Base-by-base conservation (phyloP, 345 rosid species). In the Eucalyptus tenuipes region DNA sequence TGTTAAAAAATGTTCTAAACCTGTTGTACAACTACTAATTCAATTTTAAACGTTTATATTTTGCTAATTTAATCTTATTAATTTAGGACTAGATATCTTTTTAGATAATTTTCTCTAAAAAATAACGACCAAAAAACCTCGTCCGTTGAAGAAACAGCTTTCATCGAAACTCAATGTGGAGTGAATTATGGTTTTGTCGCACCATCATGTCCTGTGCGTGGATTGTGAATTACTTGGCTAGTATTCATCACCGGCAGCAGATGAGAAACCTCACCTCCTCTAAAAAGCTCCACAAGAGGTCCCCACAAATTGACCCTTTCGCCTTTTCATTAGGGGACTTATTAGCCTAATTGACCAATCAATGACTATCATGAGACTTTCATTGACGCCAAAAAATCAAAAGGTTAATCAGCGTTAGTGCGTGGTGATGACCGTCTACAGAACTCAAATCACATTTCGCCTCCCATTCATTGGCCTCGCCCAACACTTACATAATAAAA, bases 21-120 rank as follows among this genome's bases (percentile, higher is more conserved):
- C 0, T 9, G 0, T 10, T 4, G 1, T 17, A 1, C 7, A 2
- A 1, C 2, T 0, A 2, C 5, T 12, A 71, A 10, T 71, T 17
- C 4, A 2, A 1, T 71, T 22, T 3, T 33, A 5, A 17, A 11
- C 0, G 0, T 33, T 4, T 71, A 3, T 16, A 71, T 33, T 1
- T 66, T 0, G 0, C 0, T 22, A 33, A 71, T 71, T 71, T 33
- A 17, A 25, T 71, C 1, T 4, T 71, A 9, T 5, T 40, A 4
- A 33, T 71, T 71, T 33, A 9, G 0, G 24, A 31, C 0, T 0
- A 1, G 0, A 31, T 68, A n/a, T n/a, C n/a, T n/a, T 66, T 66
- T 31, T 0, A 9, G 10, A 66, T 14, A 64, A n/a, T 64, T 64
- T 14, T 64, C 10, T n/a, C 40, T 64, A 0, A 0, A 64, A 66